These are phyloP conservation scores for Linnemannia zychae DNA, from an alignment of 192 early-diverging fungal species.

Conservation along the genomic window DNA sequence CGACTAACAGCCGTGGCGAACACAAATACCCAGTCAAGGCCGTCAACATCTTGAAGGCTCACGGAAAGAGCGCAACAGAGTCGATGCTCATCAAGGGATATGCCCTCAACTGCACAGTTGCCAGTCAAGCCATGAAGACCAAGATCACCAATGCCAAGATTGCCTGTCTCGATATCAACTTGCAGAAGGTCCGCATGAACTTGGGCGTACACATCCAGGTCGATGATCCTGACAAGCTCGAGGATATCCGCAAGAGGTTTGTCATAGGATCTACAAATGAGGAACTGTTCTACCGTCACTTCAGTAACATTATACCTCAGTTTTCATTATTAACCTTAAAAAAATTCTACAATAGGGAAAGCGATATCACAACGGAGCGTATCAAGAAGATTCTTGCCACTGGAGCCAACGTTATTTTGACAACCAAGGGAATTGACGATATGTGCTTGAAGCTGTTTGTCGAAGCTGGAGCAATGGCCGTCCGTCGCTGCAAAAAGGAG, in stretches of 20 bases:
- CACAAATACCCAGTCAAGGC: conserved; percentile 96
- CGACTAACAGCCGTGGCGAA: conserved; percentile 85
- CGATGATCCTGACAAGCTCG: conserved; percentile 98
- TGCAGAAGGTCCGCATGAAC: conserved; percentile 98
- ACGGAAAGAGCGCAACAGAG: conserved; percentile 93
- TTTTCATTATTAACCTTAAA: not conserved
- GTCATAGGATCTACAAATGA: not conserved
- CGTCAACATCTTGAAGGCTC: conserved; percentile 97
- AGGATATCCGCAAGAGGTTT: conserved; percentile 92
- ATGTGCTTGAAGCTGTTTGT: conserved; percentile 98
- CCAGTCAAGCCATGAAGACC: conserved; percentile 95
- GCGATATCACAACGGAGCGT: conserved; percentile 95
- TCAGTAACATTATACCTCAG: not conserved
- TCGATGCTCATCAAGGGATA: conserved; percentile 93
- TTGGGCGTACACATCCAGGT: conserved; percentile 98
- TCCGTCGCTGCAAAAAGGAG: conserved; percentile 96
- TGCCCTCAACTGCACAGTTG: conserved; percentile 98
- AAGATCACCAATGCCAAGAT: conserved; percentile 92
- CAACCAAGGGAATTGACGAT: conserved; percentile 99
- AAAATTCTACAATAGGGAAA: conserved; percentile 73
- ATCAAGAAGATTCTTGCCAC: conserved; percentile 95
- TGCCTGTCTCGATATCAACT: conserved; percentile 98
- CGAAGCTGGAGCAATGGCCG: conserved; percentile 97
- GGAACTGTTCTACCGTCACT: not conserved
- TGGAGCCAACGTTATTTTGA: conserved; percentile 97